phyloP scores from a whole-genome alignment of 225 moss, liverwort and hornwort genomes.

The Physcomitrium patens region DNA sequence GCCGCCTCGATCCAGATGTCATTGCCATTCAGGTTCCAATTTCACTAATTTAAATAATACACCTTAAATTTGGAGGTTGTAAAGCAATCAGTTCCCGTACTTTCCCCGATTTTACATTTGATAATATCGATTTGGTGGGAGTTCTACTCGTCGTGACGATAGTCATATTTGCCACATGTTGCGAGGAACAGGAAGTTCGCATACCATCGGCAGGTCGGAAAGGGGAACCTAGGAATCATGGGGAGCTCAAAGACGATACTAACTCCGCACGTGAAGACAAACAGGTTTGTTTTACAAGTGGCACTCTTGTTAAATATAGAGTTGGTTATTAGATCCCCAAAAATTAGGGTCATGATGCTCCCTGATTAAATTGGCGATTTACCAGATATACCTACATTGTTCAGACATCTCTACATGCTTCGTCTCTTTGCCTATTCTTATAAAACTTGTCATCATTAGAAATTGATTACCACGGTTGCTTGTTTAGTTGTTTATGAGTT shows the following conservation, averaged over 20 bases:
- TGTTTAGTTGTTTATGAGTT: slow-evolving; percentile 15
- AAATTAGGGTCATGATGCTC: not conserved
- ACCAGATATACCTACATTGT: not conserved
- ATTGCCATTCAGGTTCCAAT: slow-evolving; percentile 78
- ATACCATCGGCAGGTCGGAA: slow-evolving; percentile 81
- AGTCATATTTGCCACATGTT: slow-evolving; percentile 7
- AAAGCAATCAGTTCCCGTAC: not conserved
- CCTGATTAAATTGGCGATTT: not conserved
- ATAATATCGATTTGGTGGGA: slow-evolving; percentile 12
- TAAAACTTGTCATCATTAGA: not conserved
- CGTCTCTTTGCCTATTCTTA: not conserved
- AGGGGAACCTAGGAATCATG: slow-evolving; percentile 60
- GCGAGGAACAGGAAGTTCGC: slow-evolving; percentile 66
- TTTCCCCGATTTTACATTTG: not conserved
- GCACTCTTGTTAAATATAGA: not conserved
- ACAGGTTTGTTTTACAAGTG: slow-evolving; percentile 46
- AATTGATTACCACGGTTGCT: not conserved
- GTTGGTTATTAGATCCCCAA: not conserved
- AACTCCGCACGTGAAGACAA: slow-evolving; percentile 77
- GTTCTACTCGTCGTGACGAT: not conserved
- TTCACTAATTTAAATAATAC: slow-evolving; percentile 1
- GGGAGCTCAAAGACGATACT: slow-evolving; percentile 79
- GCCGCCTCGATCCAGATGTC: slow-evolving; percentile 73
- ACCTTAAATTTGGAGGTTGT: not conserved
- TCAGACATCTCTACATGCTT: not conserved